Evolutionary conservation across 257 asterid species (phyloP).

Genomic region (Solanum chmielewskii): DNA sequence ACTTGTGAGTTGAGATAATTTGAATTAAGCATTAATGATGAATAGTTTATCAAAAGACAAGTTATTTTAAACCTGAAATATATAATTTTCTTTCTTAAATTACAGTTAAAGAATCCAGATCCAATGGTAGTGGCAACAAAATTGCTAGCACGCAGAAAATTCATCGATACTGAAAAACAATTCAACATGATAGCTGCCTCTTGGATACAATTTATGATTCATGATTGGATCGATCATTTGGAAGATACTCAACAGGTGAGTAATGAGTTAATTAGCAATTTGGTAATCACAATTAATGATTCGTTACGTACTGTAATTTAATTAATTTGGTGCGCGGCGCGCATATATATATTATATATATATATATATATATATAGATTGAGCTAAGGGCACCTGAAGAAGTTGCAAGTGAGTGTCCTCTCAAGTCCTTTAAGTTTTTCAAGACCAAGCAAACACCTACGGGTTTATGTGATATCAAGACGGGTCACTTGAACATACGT

Average conservation of each 20-base stretch:
- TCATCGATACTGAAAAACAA: conserved; percentile 44
- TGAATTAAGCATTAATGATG: neutral
- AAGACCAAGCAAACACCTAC: conserved; percentile 27
- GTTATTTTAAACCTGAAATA: too few relatives aligned
- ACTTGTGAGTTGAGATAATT: neutral
- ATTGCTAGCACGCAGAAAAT: neutral
- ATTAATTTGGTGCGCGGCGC: too few relatives aligned
- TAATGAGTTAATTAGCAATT: neutral
- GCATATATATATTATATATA: too few relatives aligned
- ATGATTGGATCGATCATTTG: conserved; percentile 60
- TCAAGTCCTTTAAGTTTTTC: conserved; percentile 41
- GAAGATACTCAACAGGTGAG: conserved; percentile 40
- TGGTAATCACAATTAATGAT: neutral
- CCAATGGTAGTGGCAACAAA: neutral
- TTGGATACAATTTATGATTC: conserved; percentile 72
- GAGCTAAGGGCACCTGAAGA: conserved; percentile 40
- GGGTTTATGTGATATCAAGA: conserved; percentile 18
- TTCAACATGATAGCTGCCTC: conserved; percentile 61
- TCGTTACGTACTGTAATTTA: neutral
- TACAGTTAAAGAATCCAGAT: conserved; percentile 16
- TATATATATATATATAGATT: conserved; percentile 22
- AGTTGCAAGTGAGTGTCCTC: conserved; percentile 46
- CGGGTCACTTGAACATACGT: conserved; percentile 38
- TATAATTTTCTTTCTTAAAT: neutral
- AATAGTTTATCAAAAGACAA: neutral